Evolutionary conservation across 2,329 filamentous ascomycete genomes (phyloP), one percentile per base, ranked within the genome.

Genomic region (Rachicladosporium sp.): DNA sequence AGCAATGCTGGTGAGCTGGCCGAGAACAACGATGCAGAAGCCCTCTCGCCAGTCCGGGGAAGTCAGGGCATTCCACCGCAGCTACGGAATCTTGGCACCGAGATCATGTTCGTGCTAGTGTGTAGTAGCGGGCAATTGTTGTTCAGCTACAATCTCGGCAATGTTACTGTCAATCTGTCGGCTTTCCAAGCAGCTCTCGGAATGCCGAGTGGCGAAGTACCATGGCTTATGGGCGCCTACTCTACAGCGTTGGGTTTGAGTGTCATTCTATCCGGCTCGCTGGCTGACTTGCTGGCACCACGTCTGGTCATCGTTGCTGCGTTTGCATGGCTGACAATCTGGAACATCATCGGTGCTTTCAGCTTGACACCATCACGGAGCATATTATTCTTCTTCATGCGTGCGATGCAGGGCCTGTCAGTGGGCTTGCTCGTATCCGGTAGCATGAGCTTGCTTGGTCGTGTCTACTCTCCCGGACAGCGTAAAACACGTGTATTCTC

Each of bases 51-150:
- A 27, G 23, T 27, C 4, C 32, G 29, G n/a, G 33, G 10, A 31
- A 13, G 29, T 12, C 36, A 32, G 36, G 39, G 39, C 29, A 23
- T 34, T 2, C 64, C 65, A 1, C 56, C 60, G 1, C 64, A 67
- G 44, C 47, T 67, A 5, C 46, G 52, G 11, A 66, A 54, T 37
- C 54, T 67, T 2, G 53, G 57, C 1, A 54, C 61, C 1, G 64
- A 67, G 37, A 45, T 66, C 21, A 45, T 65, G 13, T 57, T 66
- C 34, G 53, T 68, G 4, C 52, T 58, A 8, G 59, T 65, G 29
- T 67, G 64, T 47, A 64, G 61, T 3, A 60, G 58, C 8, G 63
- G 64, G 1, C 56, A 67, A 33, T 53, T 67, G 43, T 54, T 67
- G 7, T 67, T 66, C 44, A 56, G 62, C 2, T 59, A 66, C 41